Conservation (phyloP, 2,329 filamentous ascomycete genomes). For the Biscogniauxia mediterranea region DNA sequence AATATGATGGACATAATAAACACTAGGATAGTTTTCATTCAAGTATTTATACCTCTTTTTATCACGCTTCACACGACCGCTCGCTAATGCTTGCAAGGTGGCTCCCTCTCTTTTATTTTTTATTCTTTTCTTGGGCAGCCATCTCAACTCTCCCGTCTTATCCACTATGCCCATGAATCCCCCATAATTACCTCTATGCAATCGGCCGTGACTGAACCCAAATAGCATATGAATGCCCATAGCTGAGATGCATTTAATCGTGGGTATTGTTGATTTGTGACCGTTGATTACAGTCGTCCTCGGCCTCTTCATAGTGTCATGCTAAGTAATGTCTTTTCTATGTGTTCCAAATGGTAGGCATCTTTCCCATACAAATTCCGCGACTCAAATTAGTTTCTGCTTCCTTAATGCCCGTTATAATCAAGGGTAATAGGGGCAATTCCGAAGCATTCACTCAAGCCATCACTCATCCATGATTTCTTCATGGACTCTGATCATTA, state of each 20-base stretch:
- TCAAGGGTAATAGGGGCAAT: conserved; percentile 9
- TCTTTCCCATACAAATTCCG: conserved; percentile 27
- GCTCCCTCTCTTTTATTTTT: neutral
- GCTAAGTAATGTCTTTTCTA: conserved; percentile 8
- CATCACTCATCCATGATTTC: conserved; percentile 6
- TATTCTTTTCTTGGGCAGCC: neutral
- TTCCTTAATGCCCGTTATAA: conserved; percentile 17
- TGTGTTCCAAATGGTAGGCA: conserved; percentile 20
- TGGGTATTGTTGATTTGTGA: neutral
- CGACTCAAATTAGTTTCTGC: conserved; percentile 18
- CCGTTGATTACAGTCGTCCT: neutral
- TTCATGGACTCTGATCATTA: conserved; percentile 13
- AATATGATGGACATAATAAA: neutral
- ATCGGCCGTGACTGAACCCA: neutral
- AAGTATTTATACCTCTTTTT: neutral
- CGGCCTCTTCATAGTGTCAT: neutral
- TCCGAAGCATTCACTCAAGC: conserved; percentile 21
- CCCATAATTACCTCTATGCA: neutral
- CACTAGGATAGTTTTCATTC: neutral
- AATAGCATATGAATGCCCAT: neutral
- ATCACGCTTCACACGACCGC: neutral
- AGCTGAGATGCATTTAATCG: neutral
- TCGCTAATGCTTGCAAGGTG: neutral
- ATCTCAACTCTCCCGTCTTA: neutral
- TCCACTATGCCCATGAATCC: neutral